These are phyloP conservation scores for Echria macrotheca DNA, from an alignment of 495 filamentous ascomycete species.

Conservation along the genomic window DNA sequence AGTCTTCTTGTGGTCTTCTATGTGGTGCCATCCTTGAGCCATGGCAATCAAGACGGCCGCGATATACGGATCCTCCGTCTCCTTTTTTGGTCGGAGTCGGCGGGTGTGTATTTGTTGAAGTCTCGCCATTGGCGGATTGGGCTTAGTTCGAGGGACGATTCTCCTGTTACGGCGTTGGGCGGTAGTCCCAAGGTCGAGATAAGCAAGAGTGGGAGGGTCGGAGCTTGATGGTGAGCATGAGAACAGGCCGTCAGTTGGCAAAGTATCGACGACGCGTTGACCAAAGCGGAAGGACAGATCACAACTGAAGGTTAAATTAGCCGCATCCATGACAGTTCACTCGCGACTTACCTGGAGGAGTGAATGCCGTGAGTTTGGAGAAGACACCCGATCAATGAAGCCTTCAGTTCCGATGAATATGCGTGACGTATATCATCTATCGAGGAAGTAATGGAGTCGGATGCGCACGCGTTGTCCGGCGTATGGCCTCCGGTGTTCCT, in stretches of 20 bases:
- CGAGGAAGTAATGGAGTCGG: constrained; percentile 1
- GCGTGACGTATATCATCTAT: constrained; percentile 6
- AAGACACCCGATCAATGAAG: not conserved
- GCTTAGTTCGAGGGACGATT: not conserved
- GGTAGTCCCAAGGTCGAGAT: constrained; percentile 7
- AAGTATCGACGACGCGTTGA: constrained; percentile 1
- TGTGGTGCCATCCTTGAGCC: not conserved
- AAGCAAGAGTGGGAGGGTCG: constrained; percentile 1
- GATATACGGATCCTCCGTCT: constrained; percentile 8
- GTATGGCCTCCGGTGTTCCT: constrained; percentile 1
- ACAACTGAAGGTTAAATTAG: not conserved
- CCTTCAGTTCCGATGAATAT: constrained; percentile 4
- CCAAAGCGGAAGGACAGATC: constrained; percentile 5
- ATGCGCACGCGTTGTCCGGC: not conserved
- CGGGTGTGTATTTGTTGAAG: not conserved
- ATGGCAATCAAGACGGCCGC: constrained; percentile 6
- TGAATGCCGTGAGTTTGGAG: constrained; percentile 3
- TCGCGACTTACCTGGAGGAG: not conserved
- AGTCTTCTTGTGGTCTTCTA: not conserved
- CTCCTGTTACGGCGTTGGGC: constrained; percentile 21
- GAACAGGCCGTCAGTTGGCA: constrained; percentile 4
- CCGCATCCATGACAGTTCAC: not conserved
- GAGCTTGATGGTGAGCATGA: not conserved
- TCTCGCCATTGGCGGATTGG: constrained; percentile 4
- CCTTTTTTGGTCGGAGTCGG: constrained; percentile 5